Percentiles rank a stretch among this genome's conserved stretches.
Evolutionary conservation across 164 flowering plant genomes (phyloP).

Genomic region (Vitis rupestris): DNA sequence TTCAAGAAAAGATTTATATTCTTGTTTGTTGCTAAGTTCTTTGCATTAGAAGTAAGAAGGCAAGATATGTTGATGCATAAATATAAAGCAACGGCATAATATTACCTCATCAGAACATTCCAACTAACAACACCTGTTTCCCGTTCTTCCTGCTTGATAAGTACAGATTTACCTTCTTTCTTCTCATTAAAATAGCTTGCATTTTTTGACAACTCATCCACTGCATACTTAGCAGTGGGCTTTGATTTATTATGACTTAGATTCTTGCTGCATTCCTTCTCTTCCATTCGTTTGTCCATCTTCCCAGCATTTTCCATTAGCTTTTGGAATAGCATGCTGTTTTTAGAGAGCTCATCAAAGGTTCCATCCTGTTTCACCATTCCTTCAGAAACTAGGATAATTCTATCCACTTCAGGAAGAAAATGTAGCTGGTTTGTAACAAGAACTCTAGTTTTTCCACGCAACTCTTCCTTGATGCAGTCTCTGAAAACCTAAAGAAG

Average conservation of each 20-base stretch:
- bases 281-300: slow-evolving; percentile 87
- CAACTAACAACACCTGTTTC: slow-evolving; percentile 96
- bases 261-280: slow-evolving; percentile 41
- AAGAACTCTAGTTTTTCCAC: slow-evolving; percentile 85
- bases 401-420: slow-evolving; percentile 93
- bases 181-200: slow-evolving; percentile 34
- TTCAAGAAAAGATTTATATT: too few species aligned
- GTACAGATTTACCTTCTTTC: slow-evolving; percentile 76
- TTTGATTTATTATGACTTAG: slow-evolving; percentile 31
- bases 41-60: too few species aligned
- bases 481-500: slow-evolving; percentile 79
- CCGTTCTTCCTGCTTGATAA: slow-evolving; percentile 92
- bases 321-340: slow-evolving; percentile 68
- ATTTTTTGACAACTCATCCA: slow-evolving; percentile 35
- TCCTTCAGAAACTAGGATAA: slow-evolving; percentile 88
- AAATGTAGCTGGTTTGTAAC: slow-evolving; percentile 99
- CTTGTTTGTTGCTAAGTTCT: too few species aligned
- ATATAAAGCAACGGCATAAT: too few species aligned
- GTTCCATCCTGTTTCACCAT: slow-evolving; percentile 93
- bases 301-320: slow-evolving; percentile 99
- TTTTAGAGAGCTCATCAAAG: slow-evolving; percentile 80
- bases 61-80: too few species aligned
- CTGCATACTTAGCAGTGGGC: slow-evolving; percentile 50
- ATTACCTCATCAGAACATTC: slow-evolving; percentile 76
- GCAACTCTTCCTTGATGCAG: slow-evolving; percentile 83